Conservation (phyloP, 805 yeast genomes). For the Wickerhamiella cacticola region DNA sequence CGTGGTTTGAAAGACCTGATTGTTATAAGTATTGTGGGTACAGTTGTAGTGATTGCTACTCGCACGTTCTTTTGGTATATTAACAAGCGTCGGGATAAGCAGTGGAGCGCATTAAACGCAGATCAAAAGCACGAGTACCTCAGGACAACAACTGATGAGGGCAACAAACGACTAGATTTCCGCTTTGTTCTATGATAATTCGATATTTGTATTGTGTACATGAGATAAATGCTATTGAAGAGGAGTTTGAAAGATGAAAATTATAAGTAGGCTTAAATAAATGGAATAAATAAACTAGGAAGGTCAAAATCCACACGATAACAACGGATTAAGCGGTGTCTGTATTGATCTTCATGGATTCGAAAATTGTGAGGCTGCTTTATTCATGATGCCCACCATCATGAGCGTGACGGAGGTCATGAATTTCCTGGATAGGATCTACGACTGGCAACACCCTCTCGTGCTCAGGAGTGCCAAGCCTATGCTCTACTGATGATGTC, state of each 20-base stretch:
- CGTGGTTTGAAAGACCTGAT: constrained; percentile 38
- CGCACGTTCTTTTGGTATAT: constrained; percentile 28
- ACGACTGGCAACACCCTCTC: not conserved
- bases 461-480: not conserved
- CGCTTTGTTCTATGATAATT: constrained; percentile 26
- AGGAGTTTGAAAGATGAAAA: no score
- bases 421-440: not conserved
- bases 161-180: constrained; percentile 48
- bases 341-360: no score
- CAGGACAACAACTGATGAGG: constrained; percentile 37
- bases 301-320: no score
- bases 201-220: no score
- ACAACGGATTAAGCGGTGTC: no score
- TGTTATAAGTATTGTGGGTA: constrained; percentile 20
- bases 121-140: constrained; percentile 43
- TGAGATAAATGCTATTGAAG: no score
- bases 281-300: no score
- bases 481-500: not conserved
- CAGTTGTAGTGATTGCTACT: constrained; percentile 20
- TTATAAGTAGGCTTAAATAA: not conserved
- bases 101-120: constrained; percentile 41
- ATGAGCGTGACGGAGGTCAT: not conserved
- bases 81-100: constrained; percentile 30
- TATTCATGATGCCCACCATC: not conserved
- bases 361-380: no score